Evolutionary conservation across 768 basidiomycete species (phyloP).

Genomic region (Antrodiella citrinella): DNA sequence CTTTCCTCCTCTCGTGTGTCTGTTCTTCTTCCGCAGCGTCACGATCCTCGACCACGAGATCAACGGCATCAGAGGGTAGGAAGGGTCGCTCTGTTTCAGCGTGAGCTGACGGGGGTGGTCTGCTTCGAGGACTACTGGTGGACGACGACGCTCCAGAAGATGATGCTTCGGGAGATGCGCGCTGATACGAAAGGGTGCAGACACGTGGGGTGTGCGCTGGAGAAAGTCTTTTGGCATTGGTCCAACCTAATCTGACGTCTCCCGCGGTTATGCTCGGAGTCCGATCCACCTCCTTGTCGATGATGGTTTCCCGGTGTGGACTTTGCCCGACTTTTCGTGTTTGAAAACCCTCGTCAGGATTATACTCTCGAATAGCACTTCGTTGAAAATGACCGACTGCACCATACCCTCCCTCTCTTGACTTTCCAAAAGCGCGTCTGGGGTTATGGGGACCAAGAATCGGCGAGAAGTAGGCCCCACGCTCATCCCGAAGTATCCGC

Average conservation of each 20-base stretch:
- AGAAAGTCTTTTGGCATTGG: slow-evolving; percentile 16
- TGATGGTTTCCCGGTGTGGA: slow-evolving; percentile 23
- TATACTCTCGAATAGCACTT: slow-evolving; percentile 10
- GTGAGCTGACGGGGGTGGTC: slow-evolving; percentile 16
- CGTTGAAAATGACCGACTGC: slow-evolving; percentile 28
- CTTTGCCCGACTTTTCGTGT: slow-evolving; percentile 14
- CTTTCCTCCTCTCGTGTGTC: slow-evolving; percentile 47
- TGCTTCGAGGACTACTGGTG: slow-evolving; percentile 9
- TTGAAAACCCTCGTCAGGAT: slow-evolving; percentile 12
- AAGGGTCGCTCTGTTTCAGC: slow-evolving; percentile 16
- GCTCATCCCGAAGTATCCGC: slow-evolving; percentile 66
- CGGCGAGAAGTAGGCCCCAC: slow-evolving; percentile 64
- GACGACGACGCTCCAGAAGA: slow-evolving; percentile 9
- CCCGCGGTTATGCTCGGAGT: slow-evolving; percentile 21
- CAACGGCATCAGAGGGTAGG: slow-evolving; percentile 72
- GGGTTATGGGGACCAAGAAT: slow-evolving; percentile 32
- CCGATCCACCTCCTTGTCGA: slow-evolving; percentile 42
- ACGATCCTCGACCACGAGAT: slow-evolving; percentile 73
- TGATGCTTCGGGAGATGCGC: slow-evolving; percentile 6
- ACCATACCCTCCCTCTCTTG: slow-evolving; percentile 40
- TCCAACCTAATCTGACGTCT: slow-evolving; percentile 42
- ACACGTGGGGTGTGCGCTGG: slow-evolving; percentile 15
- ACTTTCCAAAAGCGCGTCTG: slow-evolving; percentile 22
- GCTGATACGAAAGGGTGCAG: slow-evolving; percentile 10
- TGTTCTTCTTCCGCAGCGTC: slow-evolving; percentile 46